Percentiles rank a stretch among this genome's conserved stretches.
Evolutionary conservation across 2,329 filamentous ascomycete genomes (phyloP).

Genomic region (Sordariomycetes sp.): DNA sequence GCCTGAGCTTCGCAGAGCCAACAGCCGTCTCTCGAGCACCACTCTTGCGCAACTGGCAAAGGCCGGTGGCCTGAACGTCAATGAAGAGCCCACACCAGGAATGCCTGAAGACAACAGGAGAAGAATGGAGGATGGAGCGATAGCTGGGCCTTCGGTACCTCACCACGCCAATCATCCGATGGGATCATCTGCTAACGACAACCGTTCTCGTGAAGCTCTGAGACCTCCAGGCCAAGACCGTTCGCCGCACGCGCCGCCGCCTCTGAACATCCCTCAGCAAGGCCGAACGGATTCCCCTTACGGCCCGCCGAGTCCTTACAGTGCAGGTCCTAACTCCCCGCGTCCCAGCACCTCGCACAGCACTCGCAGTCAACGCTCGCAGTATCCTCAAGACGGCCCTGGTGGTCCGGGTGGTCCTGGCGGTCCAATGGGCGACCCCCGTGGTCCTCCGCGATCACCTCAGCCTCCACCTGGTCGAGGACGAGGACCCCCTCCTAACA

Average conservation of each 20-base stretch:
- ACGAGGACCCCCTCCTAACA: conserved; percentile 1
- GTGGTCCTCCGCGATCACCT: conserved; percentile 4
- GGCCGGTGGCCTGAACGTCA: conserved; percentile 45
- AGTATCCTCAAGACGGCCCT: conserved; percentile 16
- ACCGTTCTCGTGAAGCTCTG: conserved; percentile 44
- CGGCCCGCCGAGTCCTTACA: conserved; percentile 20
- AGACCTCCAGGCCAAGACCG: conserved; percentile 25
- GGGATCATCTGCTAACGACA: conserved; percentile 45
- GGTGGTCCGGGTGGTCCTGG: conserved; percentile 11
- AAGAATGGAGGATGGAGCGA: conserved; percentile 20
- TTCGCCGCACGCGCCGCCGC: conserved; percentile 27
- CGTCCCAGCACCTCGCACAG: conserved; percentile 21
- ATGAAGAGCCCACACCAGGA: conserved; percentile 20
- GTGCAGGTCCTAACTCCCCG: conserved; percentile 17
- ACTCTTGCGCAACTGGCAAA: conserved; percentile 75
- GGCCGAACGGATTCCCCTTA: conserved; percentile 31
- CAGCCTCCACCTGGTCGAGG: background rate
- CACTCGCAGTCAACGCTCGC: conserved; percentile 18
- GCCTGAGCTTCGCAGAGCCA: conserved; percentile 69
- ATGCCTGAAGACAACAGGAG: conserved; percentile 18
- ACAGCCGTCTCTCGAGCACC: conserved; percentile 71
- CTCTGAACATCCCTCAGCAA: conserved; percentile 27
- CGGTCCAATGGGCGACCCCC: conserved; percentile 1
- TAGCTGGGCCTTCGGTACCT: conserved; percentile 39
- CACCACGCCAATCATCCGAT: conserved; percentile 37